Base-by-base conservation (phyloP, 108 stramenopile genomes). In the Discostella stelligeroides region DNA sequence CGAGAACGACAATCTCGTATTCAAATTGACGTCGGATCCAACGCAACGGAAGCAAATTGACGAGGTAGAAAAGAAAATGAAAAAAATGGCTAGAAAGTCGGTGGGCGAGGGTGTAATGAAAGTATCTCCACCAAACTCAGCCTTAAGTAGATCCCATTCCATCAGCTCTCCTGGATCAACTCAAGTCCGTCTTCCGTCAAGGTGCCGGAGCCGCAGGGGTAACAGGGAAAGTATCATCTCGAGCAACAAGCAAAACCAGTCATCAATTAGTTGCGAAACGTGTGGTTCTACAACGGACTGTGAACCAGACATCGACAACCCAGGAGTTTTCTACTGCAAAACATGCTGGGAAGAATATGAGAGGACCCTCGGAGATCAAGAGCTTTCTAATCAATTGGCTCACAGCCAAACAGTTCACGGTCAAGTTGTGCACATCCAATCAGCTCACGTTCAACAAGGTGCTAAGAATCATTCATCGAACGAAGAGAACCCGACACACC, bases 341-440 rank as follows among this genome's bases (percentile, higher is more conserved):
- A 51, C 51, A 20, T 85, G 84, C 46, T 85, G 84, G 84, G 81
- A 85, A 5, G 79, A 85, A 41, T 85, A 85, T 47, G 84, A 84
- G 41, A 27, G 28, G 60, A 58, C 17, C 34, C 34, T 34, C 34
- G 34, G 34, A 34, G 34, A 34, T 34, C 3, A 3, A 34, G 34
- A 34, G 6, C 5, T 34, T 34, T 6, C 3, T 6, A 34, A 34
- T 34, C 34, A 4, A 14, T 45, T 30, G n/a, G 4, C 51, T 40
- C 21, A 49, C 45, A 41, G 48, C 11, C 34, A 4, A 14, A 47
- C 42, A 23, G 13, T 60, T 40, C 21, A 49, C 45, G 40, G 48
- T 13, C 34, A 4, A 14, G 57, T 30, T 15, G 20, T 27, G 29
- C 48, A 18, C 24, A 40, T 13, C 7, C 63, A 50, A 23, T 14